Base-by-base conservation (phyloP, 2,329 filamentous ascomycete species). In the Aureobasidium sp. region DNA sequence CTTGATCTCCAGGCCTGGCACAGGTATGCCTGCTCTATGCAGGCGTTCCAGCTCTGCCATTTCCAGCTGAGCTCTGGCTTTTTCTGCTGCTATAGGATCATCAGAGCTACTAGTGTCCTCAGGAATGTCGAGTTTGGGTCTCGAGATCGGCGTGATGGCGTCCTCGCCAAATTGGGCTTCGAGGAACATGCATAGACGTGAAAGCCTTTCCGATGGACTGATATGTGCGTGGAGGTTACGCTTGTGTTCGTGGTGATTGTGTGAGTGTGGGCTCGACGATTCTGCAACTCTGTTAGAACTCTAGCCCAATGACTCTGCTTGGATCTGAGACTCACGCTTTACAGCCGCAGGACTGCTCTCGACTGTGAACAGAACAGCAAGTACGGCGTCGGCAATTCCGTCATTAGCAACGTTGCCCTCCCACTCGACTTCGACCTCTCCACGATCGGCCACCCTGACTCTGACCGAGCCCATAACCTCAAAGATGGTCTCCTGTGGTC, bases 401-500 rank as follows among this genome's bases (percentile, higher is more conserved):
- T 99, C 94, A 73, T 97, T 99, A 70, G 97, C 87, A 78, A 96
- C 89, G 72, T 97, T 99, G 62, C 92, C 94, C 73, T 97, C 93
- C 94, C 94, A 99, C 75, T 96, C 91, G 3, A 97, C 80, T 72
- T 95, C 91, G 6, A 97, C 84, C 70, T 94, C 87, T 61, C 92
- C 89, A 64, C 80, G 83, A 3, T 63, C 54, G 41, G 67, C 67
- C 62, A 70, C 67, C 65, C 83, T 83, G 74, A 94, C 91, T 25
- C 87, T 84, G n/a, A 97, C 85, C 8, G 85, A 85, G 65, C 91
- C 93, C 93, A 99, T 97, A 69, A 99, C 85, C 32, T 82, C 77
- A 70, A 85, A 86, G 10, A 77, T 74, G 5, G 69, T 74, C 77
- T 57, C 83, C 77, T 63, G 83, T 16, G 61, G 64, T 72, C 62